Evolutionary conservation across 2,329 filamentous ascomycete genomes (phyloP), one percentile per base, ranked within the genome.

Genomic region (Metarhizium sp.): DNA sequence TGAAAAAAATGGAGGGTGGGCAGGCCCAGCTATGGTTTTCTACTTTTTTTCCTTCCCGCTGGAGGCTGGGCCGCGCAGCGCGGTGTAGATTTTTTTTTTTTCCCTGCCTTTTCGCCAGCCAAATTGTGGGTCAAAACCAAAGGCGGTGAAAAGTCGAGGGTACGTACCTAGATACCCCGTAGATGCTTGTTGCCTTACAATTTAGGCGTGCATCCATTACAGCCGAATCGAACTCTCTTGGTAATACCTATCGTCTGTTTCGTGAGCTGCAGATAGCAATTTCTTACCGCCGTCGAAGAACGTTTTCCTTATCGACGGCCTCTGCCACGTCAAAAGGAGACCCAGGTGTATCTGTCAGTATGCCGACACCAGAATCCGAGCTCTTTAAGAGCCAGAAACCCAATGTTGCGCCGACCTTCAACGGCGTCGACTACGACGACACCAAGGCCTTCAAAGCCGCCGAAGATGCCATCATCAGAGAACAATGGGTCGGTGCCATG

Each of bases 401-500:
- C 58, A 84, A 80, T 60, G 90, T 94, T 56, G 79, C 88, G 59
- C 86, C 89, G 40, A 91, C 87, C 57, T 94, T 94, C 71, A 88
- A 91, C 66, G 89, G 89, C 62, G 89, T 94, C 68, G 86, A 92
- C 76, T 94, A 87, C 76, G 86, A 92, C 62, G 87, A 94, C 75
- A 90, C 85, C 70, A 83, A 82, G 69, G 82, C 84, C 63, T 78
- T 94, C 69, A 94, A 92, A 78, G 84, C 85, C 59, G 89, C 89
- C 54, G 88, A 92, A 70, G 89, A 94, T 70, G 81, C 88, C 61
- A 81, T 94, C 56, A 82, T 94, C 64, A 81, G 88, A 60, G 89
- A 94, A 75, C 89, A 94, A 76, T 94, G 90, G 90, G 88, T 94
- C 58, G 85, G 84, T 70, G 85, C 86, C 70, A 94, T 94, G 89